These are phyloP conservation scores for Diaporthe batatas DNA, from an alignment of 2,329 filamentous ascomycete species.

Conservation along the genomic window DNA sequence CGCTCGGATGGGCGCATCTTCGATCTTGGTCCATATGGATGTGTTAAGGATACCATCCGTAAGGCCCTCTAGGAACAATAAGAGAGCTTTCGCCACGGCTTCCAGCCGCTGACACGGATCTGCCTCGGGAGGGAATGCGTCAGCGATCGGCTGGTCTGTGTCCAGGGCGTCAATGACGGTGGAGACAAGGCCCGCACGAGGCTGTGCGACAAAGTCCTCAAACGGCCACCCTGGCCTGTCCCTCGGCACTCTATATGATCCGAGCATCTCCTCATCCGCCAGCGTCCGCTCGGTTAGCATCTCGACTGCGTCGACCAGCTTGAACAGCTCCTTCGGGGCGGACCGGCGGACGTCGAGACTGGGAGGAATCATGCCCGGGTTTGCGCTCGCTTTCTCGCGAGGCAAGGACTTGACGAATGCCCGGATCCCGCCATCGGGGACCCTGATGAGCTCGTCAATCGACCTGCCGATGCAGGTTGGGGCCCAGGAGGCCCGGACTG, in stretches of 20 bases:
- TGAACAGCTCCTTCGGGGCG: conserved; percentile 89
- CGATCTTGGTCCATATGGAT: conserved; percentile 78
- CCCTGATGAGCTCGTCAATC: conserved; percentile 87
- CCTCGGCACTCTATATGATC: conserved; percentile 63
- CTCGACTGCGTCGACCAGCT: conserved; percentile 84
- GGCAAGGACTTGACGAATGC: conserved; percentile 55
- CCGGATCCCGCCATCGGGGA: conserved; percentile 85
- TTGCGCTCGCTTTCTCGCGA: conserved; percentile 49
- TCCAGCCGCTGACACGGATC: conserved; percentile 79
- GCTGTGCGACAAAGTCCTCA: conserved; percentile 45
- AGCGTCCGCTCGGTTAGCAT: conserved; percentile 67
- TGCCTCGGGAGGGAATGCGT: conserved; percentile 73
- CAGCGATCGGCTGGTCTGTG: conserved; percentile 71
- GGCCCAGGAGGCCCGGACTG: conserved; percentile 82
- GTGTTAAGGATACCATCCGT: conserved; percentile 83
- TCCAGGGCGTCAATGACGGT: conserved; percentile 77
- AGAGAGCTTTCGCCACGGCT: conserved; percentile 76
- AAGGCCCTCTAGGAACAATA: conserved; percentile 81
- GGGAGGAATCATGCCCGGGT: conserved; percentile 64
- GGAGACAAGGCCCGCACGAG: conserved; percentile 32
- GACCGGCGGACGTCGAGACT: conserved; percentile 77
- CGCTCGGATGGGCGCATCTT: conserved; percentile 58
- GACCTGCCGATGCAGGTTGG: conserved; percentile 87
- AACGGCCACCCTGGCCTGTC: conserved; percentile 73
- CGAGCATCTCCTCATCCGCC: conserved; percentile 74